These are phyloP conservation scores for Raphanus raphanistrum DNA, from an alignment of 345 rosid species.

Conservation along the genomic window DNA sequence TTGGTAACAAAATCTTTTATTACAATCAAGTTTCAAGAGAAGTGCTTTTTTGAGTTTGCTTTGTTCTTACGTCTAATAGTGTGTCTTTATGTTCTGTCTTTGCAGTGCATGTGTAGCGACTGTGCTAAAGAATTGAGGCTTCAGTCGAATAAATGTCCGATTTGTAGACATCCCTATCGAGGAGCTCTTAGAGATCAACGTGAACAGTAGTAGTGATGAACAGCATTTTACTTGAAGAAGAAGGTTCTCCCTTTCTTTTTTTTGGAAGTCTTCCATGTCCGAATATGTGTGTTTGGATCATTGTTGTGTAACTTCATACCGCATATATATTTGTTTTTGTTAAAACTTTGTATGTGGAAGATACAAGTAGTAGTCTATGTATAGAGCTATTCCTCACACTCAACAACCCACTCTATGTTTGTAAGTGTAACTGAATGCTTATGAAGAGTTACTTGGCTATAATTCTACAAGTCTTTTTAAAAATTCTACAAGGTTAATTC, in stretches of 20 bases:
- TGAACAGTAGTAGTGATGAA: conserved; percentile 44
- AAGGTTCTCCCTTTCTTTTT: conserved; percentile 4
- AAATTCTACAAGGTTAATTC: too few relatives aligned
- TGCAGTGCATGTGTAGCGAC: conserved; percentile 82
- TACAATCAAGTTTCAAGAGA: neutral
- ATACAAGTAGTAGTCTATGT: conserved; percentile 1
- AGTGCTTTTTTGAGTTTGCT: neutral
- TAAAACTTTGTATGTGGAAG: neutral
- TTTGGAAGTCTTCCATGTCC: neutral
- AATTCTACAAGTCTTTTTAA: neutral
- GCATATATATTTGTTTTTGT: conserved; percentile 21
- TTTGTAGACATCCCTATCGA: conserved; percentile 89
- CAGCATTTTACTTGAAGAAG: conserved; percentile 21
- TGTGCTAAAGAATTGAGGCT: conserved; percentile 78
- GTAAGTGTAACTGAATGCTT: conserved; percentile 20
- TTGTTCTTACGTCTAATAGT: neutral
- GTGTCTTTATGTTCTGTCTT: conserved; percentile 15
- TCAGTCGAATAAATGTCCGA: conserved; percentile 86
- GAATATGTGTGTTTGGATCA: neutral
- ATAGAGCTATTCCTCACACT: neutral
- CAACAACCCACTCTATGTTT: neutral
- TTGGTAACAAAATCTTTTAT: conserved; percentile 50
- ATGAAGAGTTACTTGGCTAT: neutral
- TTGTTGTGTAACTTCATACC: conserved; percentile 1
- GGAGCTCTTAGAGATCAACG: conserved; percentile 80